phyloP scores from a whole-genome alignment of 345 rosid species.

The Sonneratia alba region DNA sequence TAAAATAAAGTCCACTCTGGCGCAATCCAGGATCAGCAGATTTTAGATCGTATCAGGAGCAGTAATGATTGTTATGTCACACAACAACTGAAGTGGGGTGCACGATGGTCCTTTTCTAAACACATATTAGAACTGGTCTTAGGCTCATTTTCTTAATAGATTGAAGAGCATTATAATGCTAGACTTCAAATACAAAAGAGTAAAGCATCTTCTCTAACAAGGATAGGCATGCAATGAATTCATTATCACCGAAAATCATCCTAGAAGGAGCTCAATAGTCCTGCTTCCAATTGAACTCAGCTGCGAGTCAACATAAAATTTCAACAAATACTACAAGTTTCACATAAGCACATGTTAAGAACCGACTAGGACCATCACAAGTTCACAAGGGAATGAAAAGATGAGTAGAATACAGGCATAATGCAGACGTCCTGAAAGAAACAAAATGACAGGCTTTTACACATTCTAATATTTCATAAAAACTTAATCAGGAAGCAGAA shows the following conservation, averaged over 20 bases:
- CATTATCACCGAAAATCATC: not conserved
- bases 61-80: no score
- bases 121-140: no score
- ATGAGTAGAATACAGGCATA: not conserved
- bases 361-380: no score
- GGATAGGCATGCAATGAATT: not conserved
- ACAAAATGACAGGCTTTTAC: not conserved
- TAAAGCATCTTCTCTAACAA: not conserved
- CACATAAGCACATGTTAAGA: no score
- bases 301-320: not conserved
- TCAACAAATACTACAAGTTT: not conserved
- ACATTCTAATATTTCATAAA: not conserved
- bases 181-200: not conserved
- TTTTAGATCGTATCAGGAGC: no score
- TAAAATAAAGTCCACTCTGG: not conserved
- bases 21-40: no score
- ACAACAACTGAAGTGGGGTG: no score
- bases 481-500: constrained; percentile 10
- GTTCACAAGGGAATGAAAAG: not conserved
- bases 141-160: no score
- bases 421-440: not conserved
- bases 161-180: not conserved
- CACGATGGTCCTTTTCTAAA: no score
- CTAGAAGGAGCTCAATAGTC: not conserved
- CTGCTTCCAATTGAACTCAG: not conserved